Evolutionary conservation across 164 flowering plant genomes (phyloP), one percentile per base, ranked within the genome.

Genomic region (Taxillus chinensis): DNA sequence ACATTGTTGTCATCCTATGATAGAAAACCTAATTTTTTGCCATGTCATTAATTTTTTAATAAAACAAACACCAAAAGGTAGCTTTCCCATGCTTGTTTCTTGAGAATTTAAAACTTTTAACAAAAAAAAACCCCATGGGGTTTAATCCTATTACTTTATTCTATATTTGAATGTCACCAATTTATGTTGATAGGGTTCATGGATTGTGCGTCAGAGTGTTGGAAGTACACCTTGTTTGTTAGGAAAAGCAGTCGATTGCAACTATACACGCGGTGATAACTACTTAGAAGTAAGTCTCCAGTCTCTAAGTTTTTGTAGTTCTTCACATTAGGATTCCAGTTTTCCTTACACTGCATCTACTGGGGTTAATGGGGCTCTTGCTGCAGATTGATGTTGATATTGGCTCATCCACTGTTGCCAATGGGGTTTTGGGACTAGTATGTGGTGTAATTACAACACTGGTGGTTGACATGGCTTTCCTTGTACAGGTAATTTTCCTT

Each of bases 131-230:
- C n/a, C n/a, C n/a, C n/a, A n/a, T n/a, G n/a, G n/a, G n/a, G n/a
- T n/a, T n/a, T n/a, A n/a, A n/a, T n/a, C n/a, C n/a, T n/a, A n/a
- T n/a, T n/a, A n/a, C n/a, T 27, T 27, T 27, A 27, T 27, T 27
- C 27, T 41, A 8, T 43, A 27, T 59, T 9, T 5, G 48, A 8
- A 58, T 11, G 39, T 17, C 59, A 40, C 7, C 64, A 12, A 11
- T 27, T 58, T 8, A 61, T 63, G 55, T 63, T 57, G 77, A 72
- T 79, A 95, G 97, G 99, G 99, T 17, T 91, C 97, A 50, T 95
- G 99, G 97, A 91, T 95, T 75, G 99, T 95, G 53, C 92, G 97
- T 7, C 99, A 95, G 75, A 95, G 99, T 82, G 99, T 91, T 75
- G 99, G 99, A 65, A 86, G 96, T 72, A 89, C 96, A 16, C 99